Conservation (phyloP, 2,329 filamentous ascomycete species). For the Fusarium temperatum region DNA sequence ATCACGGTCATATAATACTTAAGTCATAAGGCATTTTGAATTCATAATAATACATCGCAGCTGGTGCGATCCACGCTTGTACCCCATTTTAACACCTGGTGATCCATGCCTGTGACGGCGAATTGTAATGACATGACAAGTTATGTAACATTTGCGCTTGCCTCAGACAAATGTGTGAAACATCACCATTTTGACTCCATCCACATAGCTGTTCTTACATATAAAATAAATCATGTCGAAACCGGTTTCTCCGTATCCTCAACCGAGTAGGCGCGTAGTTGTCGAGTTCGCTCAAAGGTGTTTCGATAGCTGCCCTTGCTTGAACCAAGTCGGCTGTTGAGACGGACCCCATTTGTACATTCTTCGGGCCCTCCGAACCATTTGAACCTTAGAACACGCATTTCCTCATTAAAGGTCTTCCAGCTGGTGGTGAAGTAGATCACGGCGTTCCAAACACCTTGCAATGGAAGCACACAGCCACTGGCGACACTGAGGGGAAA, state of each 20-base stretch:
- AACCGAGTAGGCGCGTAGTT: slow-evolving; percentile 1
- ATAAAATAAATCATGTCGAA: neutral
- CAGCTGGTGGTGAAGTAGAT: slow-evolving; percentile 78
- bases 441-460: slow-evolving; percentile 82
- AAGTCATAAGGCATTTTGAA: neutral
- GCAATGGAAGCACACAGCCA: slow-evolving; percentile 76
- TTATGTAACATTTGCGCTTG: neutral
- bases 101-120: neutral
- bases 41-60: neutral
- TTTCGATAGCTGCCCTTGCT: slow-evolving; percentile 29
- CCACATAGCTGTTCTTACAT: neutral
- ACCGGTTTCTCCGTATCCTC: neutral
- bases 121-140: neutral
- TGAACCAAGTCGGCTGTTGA: slow-evolving; percentile 42
- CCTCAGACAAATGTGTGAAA: neutral
- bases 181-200: neutral
- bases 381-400: slow-evolving; percentile 23
- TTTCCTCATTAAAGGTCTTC: slow-evolving; percentile 47
- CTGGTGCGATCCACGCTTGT: neutral
- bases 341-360: slow-evolving; percentile 28
- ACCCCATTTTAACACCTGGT: neutral
- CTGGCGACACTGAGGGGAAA: slow-evolving; percentile 75
- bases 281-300: slow-evolving; percentile 33
- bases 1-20: neutral
- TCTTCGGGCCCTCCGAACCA: slow-evolving; percentile 2